Evolutionary conservation across 1,284 basidiomycete genomes (phyloP).

Genomic region (Ceraceosorus guamensis): DNA sequence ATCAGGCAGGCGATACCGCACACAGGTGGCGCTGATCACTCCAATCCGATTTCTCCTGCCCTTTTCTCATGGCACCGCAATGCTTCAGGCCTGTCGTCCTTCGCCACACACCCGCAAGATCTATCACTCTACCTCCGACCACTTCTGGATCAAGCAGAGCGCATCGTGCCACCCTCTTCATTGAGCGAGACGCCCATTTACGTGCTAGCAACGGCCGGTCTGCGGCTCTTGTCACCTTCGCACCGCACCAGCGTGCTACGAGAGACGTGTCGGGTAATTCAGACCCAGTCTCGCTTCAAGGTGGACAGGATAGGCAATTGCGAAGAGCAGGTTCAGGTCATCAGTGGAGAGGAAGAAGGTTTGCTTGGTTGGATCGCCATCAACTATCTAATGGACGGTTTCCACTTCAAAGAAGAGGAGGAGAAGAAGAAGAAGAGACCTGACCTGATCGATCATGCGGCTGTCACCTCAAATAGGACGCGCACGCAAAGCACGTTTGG

Average conservation of each 20-base stretch:
- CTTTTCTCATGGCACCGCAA: too few relatives aligned
- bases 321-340: constrained; percentile 81
- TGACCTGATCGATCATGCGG: too few relatives aligned
- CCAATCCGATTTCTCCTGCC: too few relatives aligned
- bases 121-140: constrained; percentile 72
- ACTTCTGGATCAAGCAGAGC: constrained; percentile 72
- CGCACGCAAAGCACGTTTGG: constrained; percentile 75
- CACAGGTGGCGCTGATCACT: too few relatives aligned
- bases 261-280: constrained; percentile 71
- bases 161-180: constrained; percentile 75
- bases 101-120: constrained; percentile 62
- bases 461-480: background rate
- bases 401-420: constrained; percentile 53
- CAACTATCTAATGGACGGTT: constrained; percentile 98
- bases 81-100: constrained; percentile 83
- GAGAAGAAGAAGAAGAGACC: background rate
- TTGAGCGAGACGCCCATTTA: constrained; percentile 81
- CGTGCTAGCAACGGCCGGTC: constrained; percentile 90
- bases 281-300: constrained; percentile 71
- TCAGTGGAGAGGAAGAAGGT: constrained; percentile 95
- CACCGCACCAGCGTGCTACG: constrained; percentile 67
- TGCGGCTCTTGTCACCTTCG: constrained; percentile 72
- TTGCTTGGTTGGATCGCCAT: constrained; percentile 96
- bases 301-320: constrained; percentile 54
- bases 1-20: too few relatives aligned